Percentiles rank a stretch among this genome's conserved stretches.
phyloP scores from a whole-genome alignment of 176 grass and related monocot genomes.

The Alopecurus myosuroides region DNA sequence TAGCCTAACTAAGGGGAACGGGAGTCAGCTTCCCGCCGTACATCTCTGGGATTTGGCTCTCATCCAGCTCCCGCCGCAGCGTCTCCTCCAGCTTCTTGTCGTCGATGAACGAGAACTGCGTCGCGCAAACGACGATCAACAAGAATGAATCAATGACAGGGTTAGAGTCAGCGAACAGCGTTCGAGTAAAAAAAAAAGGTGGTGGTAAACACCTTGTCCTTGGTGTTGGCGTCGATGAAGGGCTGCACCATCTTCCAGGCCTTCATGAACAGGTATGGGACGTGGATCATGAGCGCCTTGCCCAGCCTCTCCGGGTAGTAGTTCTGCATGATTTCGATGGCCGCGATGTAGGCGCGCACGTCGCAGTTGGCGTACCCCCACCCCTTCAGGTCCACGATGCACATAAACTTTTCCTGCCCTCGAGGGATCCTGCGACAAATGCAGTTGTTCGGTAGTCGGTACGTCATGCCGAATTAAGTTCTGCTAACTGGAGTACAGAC shows the following conservation, averaged over 20 bases:
- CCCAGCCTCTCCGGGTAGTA: conserved; percentile 71
- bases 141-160: not conserved
- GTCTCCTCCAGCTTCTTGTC: conserved; percentile 57
- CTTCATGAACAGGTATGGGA: conserved; percentile 67
- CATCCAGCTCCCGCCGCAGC: conserved; percentile 54
- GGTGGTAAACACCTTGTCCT: conserved; percentile 41
- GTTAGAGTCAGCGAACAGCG: too few species aligned
- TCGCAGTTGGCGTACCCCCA: conserved; percentile 80
- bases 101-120: conserved; percentile 76
- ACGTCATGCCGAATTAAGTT: not conserved
- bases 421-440: conserved; percentile 39
- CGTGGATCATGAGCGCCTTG: conserved; percentile 54
- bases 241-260: conserved; percentile 66
- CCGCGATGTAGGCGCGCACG: conserved; percentile 45
- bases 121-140: not conserved
- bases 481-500: not conserved
- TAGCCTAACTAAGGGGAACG: conserved; percentile 36
- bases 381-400: conserved; percentile 58
- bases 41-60: conserved; percentile 60
- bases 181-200: too few species aligned
- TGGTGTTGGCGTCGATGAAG: conserved; percentile 65
- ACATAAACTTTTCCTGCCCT: conserved; percentile 63
- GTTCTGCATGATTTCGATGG: conserved; percentile 71
- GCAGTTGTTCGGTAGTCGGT: not conserved
- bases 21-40: conserved; percentile 54